phyloP scores from a whole-genome alignment of 2,329 filamentous ascomycete species.

The Sarocladium strictum region DNA sequence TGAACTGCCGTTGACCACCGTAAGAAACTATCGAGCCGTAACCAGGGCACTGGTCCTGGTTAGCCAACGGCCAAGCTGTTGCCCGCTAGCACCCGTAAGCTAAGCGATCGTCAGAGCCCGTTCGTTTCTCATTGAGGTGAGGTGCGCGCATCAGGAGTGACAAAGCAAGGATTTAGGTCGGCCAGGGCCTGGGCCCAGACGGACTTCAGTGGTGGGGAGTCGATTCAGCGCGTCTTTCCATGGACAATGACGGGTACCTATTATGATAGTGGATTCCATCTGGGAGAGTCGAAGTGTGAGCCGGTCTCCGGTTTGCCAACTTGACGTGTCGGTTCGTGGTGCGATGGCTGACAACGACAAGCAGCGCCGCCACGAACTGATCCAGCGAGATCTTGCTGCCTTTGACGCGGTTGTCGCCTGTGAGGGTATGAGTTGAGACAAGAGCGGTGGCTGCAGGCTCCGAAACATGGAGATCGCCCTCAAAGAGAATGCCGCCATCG shows the following conservation, averaged over 20 bases:
- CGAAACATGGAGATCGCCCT: not conserved
- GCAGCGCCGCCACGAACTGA: too few species aligned
- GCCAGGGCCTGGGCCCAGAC: not conserved
- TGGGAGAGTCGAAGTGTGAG: not conserved
- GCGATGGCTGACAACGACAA: too few species aligned
- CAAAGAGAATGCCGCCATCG: not conserved
- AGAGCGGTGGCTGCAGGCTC: not conserved
- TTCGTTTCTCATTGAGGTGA: not conserved
- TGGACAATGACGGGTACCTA: not conserved
- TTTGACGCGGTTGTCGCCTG: too few species aligned
- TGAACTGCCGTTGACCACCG: conserved; percentile 1
- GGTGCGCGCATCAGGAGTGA: not conserved
- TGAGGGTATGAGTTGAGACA: too few species aligned
- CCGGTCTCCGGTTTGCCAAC: too few species aligned
- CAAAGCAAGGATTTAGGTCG: not conserved
- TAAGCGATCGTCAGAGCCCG: not conserved
- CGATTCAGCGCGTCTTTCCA: not conserved
- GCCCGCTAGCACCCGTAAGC: not conserved
- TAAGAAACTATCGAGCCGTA: not conserved
- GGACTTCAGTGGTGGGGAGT: not conserved
- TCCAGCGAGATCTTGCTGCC: too few species aligned
- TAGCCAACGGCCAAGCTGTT: not conserved
- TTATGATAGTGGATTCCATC: not conserved
- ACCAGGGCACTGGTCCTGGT: not conserved
- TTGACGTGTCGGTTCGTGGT: too few species aligned